Base-by-base conservation (phyloP, 192 early-diverging fungal species). In the Entomortierella beljakovae region DNA sequence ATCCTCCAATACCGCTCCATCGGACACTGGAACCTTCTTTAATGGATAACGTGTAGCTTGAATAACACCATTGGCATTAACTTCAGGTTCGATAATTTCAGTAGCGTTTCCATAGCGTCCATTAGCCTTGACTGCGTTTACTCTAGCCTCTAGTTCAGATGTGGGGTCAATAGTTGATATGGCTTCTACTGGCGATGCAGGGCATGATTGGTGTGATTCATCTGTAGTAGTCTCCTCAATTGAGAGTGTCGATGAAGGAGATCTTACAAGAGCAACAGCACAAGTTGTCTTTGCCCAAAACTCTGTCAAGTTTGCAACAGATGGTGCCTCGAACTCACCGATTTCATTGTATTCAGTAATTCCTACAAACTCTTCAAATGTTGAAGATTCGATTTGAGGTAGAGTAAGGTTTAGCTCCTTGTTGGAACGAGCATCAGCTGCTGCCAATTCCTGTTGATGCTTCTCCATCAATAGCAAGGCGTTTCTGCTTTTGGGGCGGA, bases 241-340 rank as follows among this genome's bases (percentile, higher is more conserved):
- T 32, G 11, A 48, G 50, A 38, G 0, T 20, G 37, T 49, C 25
- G 0, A 48, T 1, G 26, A 34, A 26, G 25, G 6, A 49, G 57
- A 60, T 9, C 2, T 11, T 18, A 34, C 25, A 18, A 38, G 26
- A 43, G 34, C 40, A 31, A 3, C 31, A 9, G 64, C 59, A n/a
- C 52, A 68, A 29, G 57, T 69, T 2, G 65, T 68, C 57, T 64
- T 59, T n/a, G 61, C 61, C 74, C 74, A 57, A 18, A 77, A 69
- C 48, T 64, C 55, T 26, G 61, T 59, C 54, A 79, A 29, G 29
- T 79, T 61, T 7, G 37, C 61, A 18, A 79, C 57, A 0, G 62
- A 61, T 5, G 61, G 54, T 18, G 43, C 28, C 1, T 31, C 46
- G 1, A 35, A 20, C 22, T 57, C 56, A 11, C 53, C 56, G 11